Conservation (phyloP, 2,329 filamentous ascomycete species). For the Lasiodiplodia sp. region DNA sequence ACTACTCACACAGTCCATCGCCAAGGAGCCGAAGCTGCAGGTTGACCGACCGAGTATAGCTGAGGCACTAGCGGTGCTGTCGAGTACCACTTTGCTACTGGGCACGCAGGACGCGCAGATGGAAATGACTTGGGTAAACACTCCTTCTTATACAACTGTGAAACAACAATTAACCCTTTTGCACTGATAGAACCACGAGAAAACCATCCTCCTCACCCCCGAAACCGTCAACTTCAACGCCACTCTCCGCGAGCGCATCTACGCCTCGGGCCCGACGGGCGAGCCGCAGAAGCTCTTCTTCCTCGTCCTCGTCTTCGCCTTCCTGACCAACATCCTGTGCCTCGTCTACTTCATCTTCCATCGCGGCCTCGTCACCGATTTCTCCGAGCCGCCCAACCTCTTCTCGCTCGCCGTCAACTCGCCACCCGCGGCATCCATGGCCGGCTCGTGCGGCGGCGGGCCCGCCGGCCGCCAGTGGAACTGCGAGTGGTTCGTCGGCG, state of each 20-base stretch:
- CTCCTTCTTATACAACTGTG: neutral
- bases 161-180: neutral
- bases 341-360: constrained; percentile 68
- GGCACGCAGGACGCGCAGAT: constrained; percentile 67
- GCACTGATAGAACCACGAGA: neutral
- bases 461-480: constrained; percentile 20
- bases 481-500: constrained; percentile 26
- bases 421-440: constrained; percentile 48
- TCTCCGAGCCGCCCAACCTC: constrained; percentile 77
- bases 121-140: constrained; percentile 54
- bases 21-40: constrained; percentile 53
- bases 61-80: constrained; percentile 75
- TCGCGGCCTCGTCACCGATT: constrained; percentile 74
- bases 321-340: constrained; percentile 71
- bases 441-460: constrained; percentile 21
- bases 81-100: constrained; percentile 70
- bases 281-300: constrained; percentile 73
- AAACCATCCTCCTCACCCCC: constrained; percentile 39
- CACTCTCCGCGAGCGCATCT: constrained; percentile 69
- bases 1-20: constrained; percentile 53
- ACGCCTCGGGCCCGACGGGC: constrained; percentile 69
- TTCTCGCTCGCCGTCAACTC: constrained; percentile 75
- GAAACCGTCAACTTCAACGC: constrained; percentile 69
- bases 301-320: constrained; percentile 68
- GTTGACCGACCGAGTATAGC: constrained; percentile 69